Evolutionary conservation across 352 stramenopile genomes (phyloP), one percentile per base, ranked within the genome.

Genomic region (Globisporangium viniferum): DNA sequence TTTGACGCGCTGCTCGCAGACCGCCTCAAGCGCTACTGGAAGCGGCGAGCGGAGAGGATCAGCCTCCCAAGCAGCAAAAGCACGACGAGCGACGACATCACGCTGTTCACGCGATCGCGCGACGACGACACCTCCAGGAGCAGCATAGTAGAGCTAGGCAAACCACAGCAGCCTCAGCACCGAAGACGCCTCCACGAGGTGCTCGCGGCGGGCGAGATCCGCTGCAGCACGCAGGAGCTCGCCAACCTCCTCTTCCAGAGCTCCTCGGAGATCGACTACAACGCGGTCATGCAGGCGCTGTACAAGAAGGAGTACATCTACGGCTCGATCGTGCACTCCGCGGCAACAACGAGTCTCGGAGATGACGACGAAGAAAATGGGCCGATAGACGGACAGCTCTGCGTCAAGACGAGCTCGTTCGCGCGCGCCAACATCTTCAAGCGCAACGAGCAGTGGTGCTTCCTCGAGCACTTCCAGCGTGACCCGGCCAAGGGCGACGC

Each of bases 381-480:
- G 4, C 14, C 39, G 39, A 1, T 46, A 12, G 39, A 46, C 39
- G 39, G 39, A 18, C 39, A 46, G 39, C 39, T 46, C 39, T 18
- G 12, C 24, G 73, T 84, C 66, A 84, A 84, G 62, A 84, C 77
- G 0, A 59, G 57, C n/a, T 59, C 69, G 9, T 84, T 84, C 63
- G 66, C 74, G 27, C 71, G 74, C 46, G 73, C 75, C 27, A 80
- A 73, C 46, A 59, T 75, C 7, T 77, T 77, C 24, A 62, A 74
- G 29, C 69, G 70, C 3, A 65, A 78, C 39, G 73, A 81, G 67
- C 74, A 84, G 64, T 81, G 74, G 74, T 84, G 75, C 56, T 80
- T 72, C 46, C 73, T 81, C n/a, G 77, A 84, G 46, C 62, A 72
- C 5, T 54, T 73, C 7, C 59, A 74, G 41, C 67, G 74, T 20